phyloP scores from a whole-genome alignment of 2,329 filamentous ascomycete species.

The Penicillium olsonii region DNA sequence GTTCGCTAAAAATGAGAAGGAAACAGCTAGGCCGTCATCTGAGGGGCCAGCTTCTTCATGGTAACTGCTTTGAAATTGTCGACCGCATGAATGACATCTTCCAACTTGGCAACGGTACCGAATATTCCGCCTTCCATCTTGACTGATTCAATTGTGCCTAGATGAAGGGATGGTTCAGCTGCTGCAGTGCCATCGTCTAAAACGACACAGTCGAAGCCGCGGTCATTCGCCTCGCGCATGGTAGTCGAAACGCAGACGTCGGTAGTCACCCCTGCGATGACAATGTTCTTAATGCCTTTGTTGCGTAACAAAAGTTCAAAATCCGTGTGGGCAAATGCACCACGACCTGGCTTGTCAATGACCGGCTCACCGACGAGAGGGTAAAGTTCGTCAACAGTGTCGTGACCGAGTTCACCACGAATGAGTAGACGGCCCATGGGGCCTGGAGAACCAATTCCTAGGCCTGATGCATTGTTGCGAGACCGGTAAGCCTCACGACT shows the following conservation, averaged over 20 bases:
- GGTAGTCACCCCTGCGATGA: conserved; percentile 57
- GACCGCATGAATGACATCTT: conserved; percentile 43
- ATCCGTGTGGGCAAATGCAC: conserved; percentile 57
- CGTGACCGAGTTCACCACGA: conserved; percentile 60
- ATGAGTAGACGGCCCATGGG: conserved; percentile 61
- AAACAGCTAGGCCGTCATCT: conserved; percentile 32
- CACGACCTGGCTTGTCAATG: conserved; percentile 57
- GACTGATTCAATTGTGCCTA: conserved; percentile 45
- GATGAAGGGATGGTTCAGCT: conserved; percentile 43
- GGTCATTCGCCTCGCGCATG: conserved; percentile 58
- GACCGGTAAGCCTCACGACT: conserved; percentile 57
- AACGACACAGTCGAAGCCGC: conserved; percentile 56
- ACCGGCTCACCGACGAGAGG: conserved; percentile 52
- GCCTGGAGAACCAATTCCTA: conserved; percentile 56
- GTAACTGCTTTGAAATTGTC: conserved; percentile 45
- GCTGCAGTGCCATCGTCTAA: conserved; percentile 53
- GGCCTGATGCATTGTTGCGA: conserved; percentile 51
- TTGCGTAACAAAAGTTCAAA: conserved; percentile 55
- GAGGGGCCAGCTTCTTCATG: conserved; percentile 46
- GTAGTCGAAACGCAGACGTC: conserved; percentile 59
- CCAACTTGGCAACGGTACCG: conserved; percentile 40
- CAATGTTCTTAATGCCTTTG: conserved; percentile 54
- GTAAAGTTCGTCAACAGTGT: conserved; percentile 56
- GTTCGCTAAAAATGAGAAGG: conserved; percentile 15
- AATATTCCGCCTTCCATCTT: conserved; percentile 52